These are phyloP conservation scores for Aspergillus persii DNA, from an alignment of 2,329 filamentous ascomycete species.

Conservation along the genomic window DNA sequence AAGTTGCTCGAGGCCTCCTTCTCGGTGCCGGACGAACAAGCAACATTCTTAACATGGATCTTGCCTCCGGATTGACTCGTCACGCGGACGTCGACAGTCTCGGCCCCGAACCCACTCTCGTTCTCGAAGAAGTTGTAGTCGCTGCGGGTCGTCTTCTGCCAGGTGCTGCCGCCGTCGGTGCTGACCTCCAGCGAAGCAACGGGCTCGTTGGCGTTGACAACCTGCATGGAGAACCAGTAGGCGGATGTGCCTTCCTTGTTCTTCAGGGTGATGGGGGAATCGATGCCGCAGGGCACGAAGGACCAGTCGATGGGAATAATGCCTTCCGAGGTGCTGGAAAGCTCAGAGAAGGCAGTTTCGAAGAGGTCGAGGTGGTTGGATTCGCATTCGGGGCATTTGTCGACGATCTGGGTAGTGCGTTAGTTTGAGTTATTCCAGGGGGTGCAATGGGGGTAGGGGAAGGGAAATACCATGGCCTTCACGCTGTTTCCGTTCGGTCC, in stretches of 20 bases:
- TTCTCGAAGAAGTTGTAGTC: constrained; percentile 65
- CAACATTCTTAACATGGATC: constrained; percentile 53
- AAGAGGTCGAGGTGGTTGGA: constrained; percentile 58
- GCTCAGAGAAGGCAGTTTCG: constrained; percentile 48
- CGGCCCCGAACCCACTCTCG: constrained; percentile 54
- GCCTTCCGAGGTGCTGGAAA: constrained; percentile 47
- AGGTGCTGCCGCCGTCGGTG: constrained; percentile 58
- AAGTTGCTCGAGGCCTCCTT: constrained; percentile 26
- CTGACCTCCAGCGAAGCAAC: constrained; percentile 60
- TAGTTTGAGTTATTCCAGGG: not conserved
- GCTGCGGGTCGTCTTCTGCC: constrained; percentile 55
- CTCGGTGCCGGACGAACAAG: constrained; percentile 15
- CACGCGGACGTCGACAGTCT: constrained; percentile 55
- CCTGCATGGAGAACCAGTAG: constrained; percentile 63
- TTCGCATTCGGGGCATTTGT: constrained; percentile 57
- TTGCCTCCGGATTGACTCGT: constrained; percentile 53
- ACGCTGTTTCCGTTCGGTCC: constrained; percentile 53
- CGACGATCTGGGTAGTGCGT: constrained; percentile 45
- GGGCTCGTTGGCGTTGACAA: constrained; percentile 60
- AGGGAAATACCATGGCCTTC: constrained; percentile 56
- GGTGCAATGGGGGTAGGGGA: not conserved
- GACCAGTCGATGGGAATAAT: constrained; percentile 52
- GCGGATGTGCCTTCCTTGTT: constrained; percentile 50
- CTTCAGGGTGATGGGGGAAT: constrained; percentile 49
- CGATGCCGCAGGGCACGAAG: constrained; percentile 53